Conservation (phyloP, 169 alveolate species). For the Amoebophrya sp. region DNA sequence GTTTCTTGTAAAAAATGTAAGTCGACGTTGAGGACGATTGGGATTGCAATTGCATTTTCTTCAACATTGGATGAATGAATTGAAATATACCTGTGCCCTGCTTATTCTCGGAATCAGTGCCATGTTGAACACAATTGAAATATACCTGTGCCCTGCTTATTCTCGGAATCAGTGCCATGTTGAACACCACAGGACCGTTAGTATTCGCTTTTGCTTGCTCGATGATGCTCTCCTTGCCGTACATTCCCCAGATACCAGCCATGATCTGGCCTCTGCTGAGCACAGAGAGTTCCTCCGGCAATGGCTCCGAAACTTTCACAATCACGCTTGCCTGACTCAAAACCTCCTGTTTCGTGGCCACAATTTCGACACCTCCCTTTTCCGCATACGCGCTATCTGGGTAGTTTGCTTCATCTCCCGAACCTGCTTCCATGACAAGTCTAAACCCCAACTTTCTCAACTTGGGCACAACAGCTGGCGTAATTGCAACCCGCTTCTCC, state of each 20-base stretch:
- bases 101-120: constrained; percentile 82
- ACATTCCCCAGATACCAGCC: constrained; percentile 45
- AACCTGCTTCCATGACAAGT: constrained; percentile 50
- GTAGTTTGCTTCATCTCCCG: constrained; percentile 44
- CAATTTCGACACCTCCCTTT: constrained; percentile 53
- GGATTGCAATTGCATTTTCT: too few relatives aligned
- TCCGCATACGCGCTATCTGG: constrained; percentile 34
- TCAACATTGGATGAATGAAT: background rate
- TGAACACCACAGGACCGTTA: constrained; percentile 53
- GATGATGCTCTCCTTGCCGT: constrained; percentile 22
- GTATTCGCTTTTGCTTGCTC: background rate
- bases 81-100: constrained; percentile 61
- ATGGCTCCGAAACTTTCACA: constrained; percentile 20
- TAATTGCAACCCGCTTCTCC: constrained; percentile 50
- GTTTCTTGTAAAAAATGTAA: too few relatives aligned
- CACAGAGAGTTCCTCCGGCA: background rate
- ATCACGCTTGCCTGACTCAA: constrained; percentile 41
- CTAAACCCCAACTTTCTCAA: constrained; percentile 52
- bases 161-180: constrained; percentile 82
- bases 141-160: constrained; percentile 73
- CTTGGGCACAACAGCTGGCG: constrained; percentile 50
- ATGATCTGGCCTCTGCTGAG: background rate
- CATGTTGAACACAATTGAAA: constrained; percentile 59
- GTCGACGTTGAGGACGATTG: too few relatives aligned
- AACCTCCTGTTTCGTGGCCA: constrained; percentile 42